phyloP scores from a whole-genome alignment of 2,329 filamentous ascomycete genomes.

The Nigrospora osmanthi region DNA sequence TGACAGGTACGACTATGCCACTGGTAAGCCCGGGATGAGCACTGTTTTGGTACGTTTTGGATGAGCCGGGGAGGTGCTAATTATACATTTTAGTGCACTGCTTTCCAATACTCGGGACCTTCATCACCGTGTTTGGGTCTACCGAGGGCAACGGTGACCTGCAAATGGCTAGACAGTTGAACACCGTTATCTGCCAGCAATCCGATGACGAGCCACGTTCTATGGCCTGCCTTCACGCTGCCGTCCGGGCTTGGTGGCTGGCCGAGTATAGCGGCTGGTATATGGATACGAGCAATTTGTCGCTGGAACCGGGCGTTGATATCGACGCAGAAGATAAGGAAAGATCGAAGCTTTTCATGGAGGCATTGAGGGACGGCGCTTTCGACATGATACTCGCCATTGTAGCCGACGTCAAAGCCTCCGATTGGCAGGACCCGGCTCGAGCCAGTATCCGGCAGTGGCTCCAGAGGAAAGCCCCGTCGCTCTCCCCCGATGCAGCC shows the following conservation, averaged over 20 bases:
- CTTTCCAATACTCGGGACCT: slow-evolving; percentile 69
- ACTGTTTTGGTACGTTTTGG: too few relatives aligned
- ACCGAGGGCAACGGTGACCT: slow-evolving; percentile 63
- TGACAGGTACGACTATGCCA: slow-evolving; percentile 61
- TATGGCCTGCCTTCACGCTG: slow-evolving; percentile 69
- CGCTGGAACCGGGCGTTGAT: slow-evolving; percentile 53
- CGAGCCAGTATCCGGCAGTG: slow-evolving; percentile 75
- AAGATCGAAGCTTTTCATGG: slow-evolving; percentile 65
- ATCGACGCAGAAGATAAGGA: slow-evolving; percentile 62
- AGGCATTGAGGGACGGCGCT: slow-evolving; percentile 77
- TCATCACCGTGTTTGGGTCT: slow-evolving; percentile 72
- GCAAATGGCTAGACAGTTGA: slow-evolving; percentile 61
- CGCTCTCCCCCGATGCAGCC: slow-evolving; percentile 59
- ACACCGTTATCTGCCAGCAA: slow-evolving; percentile 58
- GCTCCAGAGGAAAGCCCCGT: slow-evolving; percentile 71
- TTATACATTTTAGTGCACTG: slow-evolving; percentile 58
- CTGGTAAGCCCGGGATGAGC: slow-evolving; percentile 7
- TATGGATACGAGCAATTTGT: slow-evolving; percentile 60
- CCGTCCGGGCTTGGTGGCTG: slow-evolving; percentile 78
- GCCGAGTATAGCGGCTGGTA: slow-evolving; percentile 90
- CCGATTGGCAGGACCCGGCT: slow-evolving; percentile 82
- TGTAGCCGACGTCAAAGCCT: slow-evolving; percentile 70
- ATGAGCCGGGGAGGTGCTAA: background rate
- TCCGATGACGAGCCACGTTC: slow-evolving; percentile 64
- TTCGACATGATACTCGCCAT: slow-evolving; percentile 88